Evolutionary conservation across 257 asterid genomes (phyloP).

Genomic region (Przewalskia tangutica): DNA sequence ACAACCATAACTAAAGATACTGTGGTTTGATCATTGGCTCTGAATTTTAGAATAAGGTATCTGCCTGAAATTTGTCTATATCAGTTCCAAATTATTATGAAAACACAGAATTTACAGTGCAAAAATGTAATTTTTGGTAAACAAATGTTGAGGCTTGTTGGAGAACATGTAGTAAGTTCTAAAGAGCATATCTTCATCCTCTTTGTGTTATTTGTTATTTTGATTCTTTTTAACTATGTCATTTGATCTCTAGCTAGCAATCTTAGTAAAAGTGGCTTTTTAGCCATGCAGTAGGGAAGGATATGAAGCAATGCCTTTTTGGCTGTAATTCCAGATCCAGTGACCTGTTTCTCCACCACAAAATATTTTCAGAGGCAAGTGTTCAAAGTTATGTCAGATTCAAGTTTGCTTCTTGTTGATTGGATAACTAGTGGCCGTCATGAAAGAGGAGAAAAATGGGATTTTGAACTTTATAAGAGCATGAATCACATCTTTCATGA

Average conservation of each 20-base stretch:
- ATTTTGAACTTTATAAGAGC: slow-evolving; percentile 66
- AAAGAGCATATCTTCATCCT: background rate
- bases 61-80: background rate
- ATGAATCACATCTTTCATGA: slow-evolving; percentile 50
- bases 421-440: slow-evolving; percentile 98
- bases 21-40: background rate
- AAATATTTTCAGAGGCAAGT: slow-evolving; percentile 68
- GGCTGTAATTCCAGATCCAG: slow-evolving; percentile 92
- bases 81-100: background rate
- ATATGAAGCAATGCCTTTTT: slow-evolving; percentile 55
- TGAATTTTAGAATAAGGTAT: background rate
- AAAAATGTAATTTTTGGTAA: background rate
- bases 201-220: background rate
- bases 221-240: background rate
- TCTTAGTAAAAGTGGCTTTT: slow-evolving; percentile 22
- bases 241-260: background rate
- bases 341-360: slow-evolving; percentile 88
- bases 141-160: background rate
- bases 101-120: background rate
- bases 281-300: slow-evolving; percentile 59
- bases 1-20: background rate
- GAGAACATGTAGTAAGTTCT: background rate
- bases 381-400: slow-evolving; percentile 44
- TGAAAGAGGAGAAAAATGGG: slow-evolving; percentile 91
- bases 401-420: slow-evolving; percentile 80